Conservation (phyloP, 2,329 filamentous ascomycete genomes). For the Bipolaris victoriae region DNA sequence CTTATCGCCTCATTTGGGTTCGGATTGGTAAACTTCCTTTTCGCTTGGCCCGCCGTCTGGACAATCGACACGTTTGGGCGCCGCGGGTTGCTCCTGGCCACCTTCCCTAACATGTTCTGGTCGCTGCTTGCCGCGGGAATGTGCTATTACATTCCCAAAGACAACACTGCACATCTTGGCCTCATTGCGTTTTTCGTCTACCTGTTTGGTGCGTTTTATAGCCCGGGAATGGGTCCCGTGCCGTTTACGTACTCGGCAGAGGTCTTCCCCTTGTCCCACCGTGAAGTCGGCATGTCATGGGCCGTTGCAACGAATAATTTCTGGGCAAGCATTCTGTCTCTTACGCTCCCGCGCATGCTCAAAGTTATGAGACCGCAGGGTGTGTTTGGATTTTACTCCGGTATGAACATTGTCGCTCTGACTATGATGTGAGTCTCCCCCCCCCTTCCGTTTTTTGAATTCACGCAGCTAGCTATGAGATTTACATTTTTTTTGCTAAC, state of each 20-base stretch:
- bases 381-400: conserved; percentile 67
- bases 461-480: too few species aligned
- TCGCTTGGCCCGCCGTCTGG: conserved; percentile 64
- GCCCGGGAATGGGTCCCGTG: conserved; percentile 58
- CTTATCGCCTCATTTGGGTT: conserved; percentile 65
- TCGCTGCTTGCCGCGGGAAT: conserved; percentile 57
- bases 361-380: conserved; percentile 58
- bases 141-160: conserved; percentile 58
- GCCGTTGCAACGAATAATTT: conserved; percentile 70
- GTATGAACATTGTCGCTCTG: conserved; percentile 65
- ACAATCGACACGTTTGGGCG: conserved; percentile 60
- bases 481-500: background rate
- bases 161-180: conserved; percentile 52
- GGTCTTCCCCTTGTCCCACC: conserved; percentile 72
- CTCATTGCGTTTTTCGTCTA: conserved; percentile 64
- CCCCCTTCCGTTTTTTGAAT: too few species aligned
- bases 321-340: conserved; percentile 64
- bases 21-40: conserved; percentile 64
- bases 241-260: conserved; percentile 55
- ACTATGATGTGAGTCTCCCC: conserved; percentile 58
- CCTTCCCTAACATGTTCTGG: conserved; percentile 59
- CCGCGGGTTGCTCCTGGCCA: conserved; percentile 57
- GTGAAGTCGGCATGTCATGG: conserved; percentile 74
- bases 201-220: conserved; percentile 57
- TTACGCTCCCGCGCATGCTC: conserved; percentile 68